phyloP scores from a whole-genome alignment of 371 early-diverging fungal species.

The Basidiobolus meristosporus region DNA sequence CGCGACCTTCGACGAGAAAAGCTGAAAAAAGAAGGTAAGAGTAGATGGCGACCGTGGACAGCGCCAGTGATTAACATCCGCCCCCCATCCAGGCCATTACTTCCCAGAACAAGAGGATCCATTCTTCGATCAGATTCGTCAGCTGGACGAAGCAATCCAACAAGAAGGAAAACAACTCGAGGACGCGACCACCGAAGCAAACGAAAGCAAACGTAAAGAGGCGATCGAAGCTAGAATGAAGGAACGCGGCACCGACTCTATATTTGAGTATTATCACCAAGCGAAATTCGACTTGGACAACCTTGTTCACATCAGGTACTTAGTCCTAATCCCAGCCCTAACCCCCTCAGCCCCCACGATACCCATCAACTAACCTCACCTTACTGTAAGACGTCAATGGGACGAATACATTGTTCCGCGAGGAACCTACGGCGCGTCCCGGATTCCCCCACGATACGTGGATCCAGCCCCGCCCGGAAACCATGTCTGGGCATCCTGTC shows the following conservation, averaged over 20 bases:
- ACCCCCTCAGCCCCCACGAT: too few relatives aligned
- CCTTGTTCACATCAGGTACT: constrained; percentile 7
- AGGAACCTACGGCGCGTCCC: too few relatives aligned
- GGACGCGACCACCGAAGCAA: constrained; percentile 3
- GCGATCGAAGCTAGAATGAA: constrained; percentile 5
- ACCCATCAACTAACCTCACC: too few relatives aligned
- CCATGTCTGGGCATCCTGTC: too few relatives aligned
- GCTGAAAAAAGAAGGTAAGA: constrained; percentile 13
- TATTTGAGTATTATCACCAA: constrained; percentile 18
- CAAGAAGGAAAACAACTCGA: constrained; percentile 5
- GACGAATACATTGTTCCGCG: too few relatives aligned
- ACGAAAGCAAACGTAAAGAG: constrained; percentile 2
- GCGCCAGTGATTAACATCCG: too few relatives aligned
- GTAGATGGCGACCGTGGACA: neutral
- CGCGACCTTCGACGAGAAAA: constrained; percentile 11
- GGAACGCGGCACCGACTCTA: constrained; percentile 5
- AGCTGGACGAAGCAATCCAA: constrained; percentile 7
- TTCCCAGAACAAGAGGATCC: constrained; percentile 22
- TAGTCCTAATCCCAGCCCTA: too few relatives aligned
- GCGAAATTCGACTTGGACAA: constrained; percentile 10
- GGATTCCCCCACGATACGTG: too few relatives aligned
- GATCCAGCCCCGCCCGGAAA: too few relatives aligned
- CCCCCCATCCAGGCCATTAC: constrained; percentile 19
- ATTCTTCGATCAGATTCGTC: constrained; percentile 17
- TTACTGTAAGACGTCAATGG: too few relatives aligned